Evolutionary conservation across 2,329 filamentous ascomycete genomes (phyloP).

Genomic region (Pezicula radicicola): DNA sequence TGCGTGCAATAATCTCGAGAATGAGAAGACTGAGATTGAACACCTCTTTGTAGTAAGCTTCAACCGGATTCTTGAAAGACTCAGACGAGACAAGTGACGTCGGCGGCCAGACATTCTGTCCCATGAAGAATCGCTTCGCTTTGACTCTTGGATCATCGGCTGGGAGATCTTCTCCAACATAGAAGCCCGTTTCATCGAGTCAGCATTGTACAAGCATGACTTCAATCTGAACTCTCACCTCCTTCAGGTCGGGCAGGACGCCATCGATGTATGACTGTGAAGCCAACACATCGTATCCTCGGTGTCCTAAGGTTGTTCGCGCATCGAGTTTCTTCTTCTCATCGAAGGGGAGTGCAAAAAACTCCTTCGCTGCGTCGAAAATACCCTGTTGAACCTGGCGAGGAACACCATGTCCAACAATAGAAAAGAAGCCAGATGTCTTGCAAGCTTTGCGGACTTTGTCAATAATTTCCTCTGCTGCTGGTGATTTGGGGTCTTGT

Average conservation of each 20-base stretch:
- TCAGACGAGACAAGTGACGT: not conserved
- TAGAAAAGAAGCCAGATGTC: slow-evolving; percentile 1
- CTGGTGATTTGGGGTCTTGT: not conserved
- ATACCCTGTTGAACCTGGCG: not conserved
- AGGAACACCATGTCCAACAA: not conserved
- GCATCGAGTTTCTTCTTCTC: not conserved
- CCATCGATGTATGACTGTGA: not conserved
- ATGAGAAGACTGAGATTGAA: not conserved
- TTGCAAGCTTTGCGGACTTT: not conserved
- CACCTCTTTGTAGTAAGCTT: not conserved
- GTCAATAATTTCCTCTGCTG: not conserved
- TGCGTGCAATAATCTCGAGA: not conserved
- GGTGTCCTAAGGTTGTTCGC: not conserved
- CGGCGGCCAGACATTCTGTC: not conserved
- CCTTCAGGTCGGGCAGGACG: not conserved
- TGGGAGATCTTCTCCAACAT: not conserved
- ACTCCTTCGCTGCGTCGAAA: not conserved
- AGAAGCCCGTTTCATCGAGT: too few species aligned
- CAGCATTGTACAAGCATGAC: too few species aligned
- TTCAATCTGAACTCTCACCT: too few species aligned
- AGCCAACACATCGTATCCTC: not conserved
- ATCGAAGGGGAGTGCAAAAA: slow-evolving; percentile 1
- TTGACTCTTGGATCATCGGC: not conserved
- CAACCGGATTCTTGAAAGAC: not conserved
- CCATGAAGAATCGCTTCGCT: not conserved